These are phyloP conservation scores for Citrullus amarus DNA, from an alignment of 306 rosid species.

Conservation along the genomic window DNA sequence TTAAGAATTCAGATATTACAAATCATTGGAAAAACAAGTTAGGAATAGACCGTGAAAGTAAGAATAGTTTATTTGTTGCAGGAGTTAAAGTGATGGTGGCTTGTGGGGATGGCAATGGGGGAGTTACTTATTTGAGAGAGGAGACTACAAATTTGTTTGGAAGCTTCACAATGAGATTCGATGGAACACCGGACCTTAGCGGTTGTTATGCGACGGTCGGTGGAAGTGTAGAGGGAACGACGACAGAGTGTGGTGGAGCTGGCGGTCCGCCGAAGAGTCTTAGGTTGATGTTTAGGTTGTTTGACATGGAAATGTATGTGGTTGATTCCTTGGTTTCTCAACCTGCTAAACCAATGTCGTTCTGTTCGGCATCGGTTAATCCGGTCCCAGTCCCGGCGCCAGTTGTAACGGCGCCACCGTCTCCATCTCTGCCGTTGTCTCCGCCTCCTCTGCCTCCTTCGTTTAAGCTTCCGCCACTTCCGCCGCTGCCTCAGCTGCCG, in stretches of 20 bases:
- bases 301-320: constrained; percentile 55
- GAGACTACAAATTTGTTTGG: constrained; percentile 78
- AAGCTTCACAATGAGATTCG: constrained; percentile 45
- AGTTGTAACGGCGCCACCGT: constrained; percentile 10
- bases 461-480: constrained; percentile 15
- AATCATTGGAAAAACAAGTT: too few species aligned
- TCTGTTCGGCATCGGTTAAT: constrained; percentile 44
- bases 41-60: too few species aligned
- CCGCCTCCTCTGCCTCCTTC: constrained; percentile 32
- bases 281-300: constrained; percentile 57
- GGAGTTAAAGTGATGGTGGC: constrained; percentile 62
- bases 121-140: constrained; percentile 52
- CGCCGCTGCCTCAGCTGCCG: constrained; percentile 7
- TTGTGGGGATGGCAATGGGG: constrained; percentile 55
- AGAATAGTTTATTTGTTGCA: constrained; percentile 7
- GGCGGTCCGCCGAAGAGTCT: constrained; percentile 64
- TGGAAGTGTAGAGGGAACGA: constrained; percentile 35
- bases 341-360: constrained; percentile 64
- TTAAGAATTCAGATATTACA: too few species aligned
- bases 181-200: constrained; percentile 61
- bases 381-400: constrained; percentile 28
- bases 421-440: constrained; percentile 21
- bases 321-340: constrained; percentile 72
- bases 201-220: constrained; percentile 47
- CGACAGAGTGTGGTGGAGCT: constrained; percentile 32